Base-by-base conservation (phyloP, 1,139 yeast genomes). In the Pichia sp. region DNA sequence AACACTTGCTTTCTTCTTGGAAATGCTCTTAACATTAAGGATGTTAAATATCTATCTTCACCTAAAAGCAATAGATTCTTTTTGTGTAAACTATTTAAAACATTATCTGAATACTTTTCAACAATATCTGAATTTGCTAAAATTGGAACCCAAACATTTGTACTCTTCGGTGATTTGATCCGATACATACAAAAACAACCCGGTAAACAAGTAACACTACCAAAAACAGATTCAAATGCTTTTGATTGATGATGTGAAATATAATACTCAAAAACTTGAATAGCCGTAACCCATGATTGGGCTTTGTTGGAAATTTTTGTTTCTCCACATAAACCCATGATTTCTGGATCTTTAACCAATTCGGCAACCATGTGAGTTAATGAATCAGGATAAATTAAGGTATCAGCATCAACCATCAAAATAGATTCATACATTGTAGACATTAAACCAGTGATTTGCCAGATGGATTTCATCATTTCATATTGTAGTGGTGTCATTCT, bases 281-380 rank as follows among this genome's bases (percentile, higher is more conserved):
- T 91, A 52, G 88, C 86, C 1, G 97, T 87, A 11, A 91, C 96
- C 96, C 97, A 93, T 8, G 93, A 80, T 57, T 80, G 82, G 5
- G 79, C 70, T 68, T 93, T 93, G 69, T 93, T 93, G 9, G 95
- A 82, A 64, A 93, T 93, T 70, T 90, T 91, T 0, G 99, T 93
- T 68, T 93, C 99, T 48, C 99, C 99, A 75, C 99, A 93, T 46
- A 93, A 74, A 3, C 98, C 99, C 97, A 93, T 91, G 53, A 93
- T 76, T 58, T 75, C 74, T 1, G 97, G 96, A 67, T 93, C 96
- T 62, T 81, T 84, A 19, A 90, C 95, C 91, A 93, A 84, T 64
- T 87, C 89, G 1, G 96, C 96, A 59, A 80, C 79, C 97, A 93
- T 89, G 65, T 93, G 98, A 10, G 95, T 88, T 57, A 91, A 63